Conservation (phyloP, 1,284 basidiomycete species). For the Malassezia psittaci region DNA sequence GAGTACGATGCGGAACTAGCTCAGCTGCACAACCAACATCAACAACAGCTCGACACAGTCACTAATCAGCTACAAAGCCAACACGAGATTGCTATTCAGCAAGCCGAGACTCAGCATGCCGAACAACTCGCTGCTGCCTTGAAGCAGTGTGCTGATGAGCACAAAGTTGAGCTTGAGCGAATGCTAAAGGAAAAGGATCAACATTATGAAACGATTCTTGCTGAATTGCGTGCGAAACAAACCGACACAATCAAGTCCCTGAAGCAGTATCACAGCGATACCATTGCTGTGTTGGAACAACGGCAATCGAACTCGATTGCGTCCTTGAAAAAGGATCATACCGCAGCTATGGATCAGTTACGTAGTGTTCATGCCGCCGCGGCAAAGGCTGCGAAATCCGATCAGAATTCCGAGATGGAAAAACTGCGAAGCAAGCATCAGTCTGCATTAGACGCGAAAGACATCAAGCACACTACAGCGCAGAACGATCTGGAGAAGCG, state of each 20-base stretch:
- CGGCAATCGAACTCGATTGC: background rate
- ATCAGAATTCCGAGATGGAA: background rate
- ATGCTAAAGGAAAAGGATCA: background rate
- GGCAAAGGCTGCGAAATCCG: background rate
- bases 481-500: background rate
- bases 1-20: background rate
- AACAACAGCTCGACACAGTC: background rate
- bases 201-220: background rate
- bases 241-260: background rate
- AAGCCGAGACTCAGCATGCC: background rate
- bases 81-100: background rate
- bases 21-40: background rate
- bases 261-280: background rate
- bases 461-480: background rate
- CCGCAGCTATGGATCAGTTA: background rate
- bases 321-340: background rate
- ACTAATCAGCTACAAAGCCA: background rate
- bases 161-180: background rate
- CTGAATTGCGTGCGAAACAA: background rate
- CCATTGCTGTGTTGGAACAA: background rate
- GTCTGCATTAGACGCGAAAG: background rate
- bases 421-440: background rate
- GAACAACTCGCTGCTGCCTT: background rate
- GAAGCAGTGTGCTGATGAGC: background rate
- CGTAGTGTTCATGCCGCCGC: conserved; percentile 1